phyloP scores from a whole-genome alignment of 176 grass and related monocot species.

The Carex pumila region DNA sequence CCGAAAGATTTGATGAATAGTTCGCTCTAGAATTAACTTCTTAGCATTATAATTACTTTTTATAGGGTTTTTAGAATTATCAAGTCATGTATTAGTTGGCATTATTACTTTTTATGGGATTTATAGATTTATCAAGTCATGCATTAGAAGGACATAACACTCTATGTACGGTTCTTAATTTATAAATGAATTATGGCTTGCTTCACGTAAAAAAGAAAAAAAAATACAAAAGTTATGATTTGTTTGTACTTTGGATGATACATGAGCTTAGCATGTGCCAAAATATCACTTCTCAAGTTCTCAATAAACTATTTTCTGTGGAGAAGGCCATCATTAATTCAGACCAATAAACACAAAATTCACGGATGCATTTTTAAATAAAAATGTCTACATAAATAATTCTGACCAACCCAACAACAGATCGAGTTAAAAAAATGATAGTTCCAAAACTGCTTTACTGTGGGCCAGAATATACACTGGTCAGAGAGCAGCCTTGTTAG shows the following conservation, averaged over 20 bases:
- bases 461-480: background rate
- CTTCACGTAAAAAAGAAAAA: background rate
- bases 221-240: background rate
- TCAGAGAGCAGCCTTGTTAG: background rate
- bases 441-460: background rate
- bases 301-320: too few relatives aligned
- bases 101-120: background rate
- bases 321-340: background rate
- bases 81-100: background rate
- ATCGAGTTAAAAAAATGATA: background rate
- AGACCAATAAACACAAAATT: background rate
- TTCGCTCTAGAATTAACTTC: background rate
- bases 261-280: background rate
- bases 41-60: background rate
- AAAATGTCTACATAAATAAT: background rate
- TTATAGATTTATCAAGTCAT: background rate
- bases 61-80: too few relatives aligned
- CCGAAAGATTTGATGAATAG: background rate
- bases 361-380: background rate
- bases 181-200: background rate
- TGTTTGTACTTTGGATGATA: background rate
- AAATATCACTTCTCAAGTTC: background rate
- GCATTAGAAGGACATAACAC: background rate
- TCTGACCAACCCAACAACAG: background rate
- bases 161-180: background rate